These are phyloP conservation scores for Meyerozyma athensensis DNA, from an alignment of 1,139 yeast species.

Conservation along the genomic window DNA sequence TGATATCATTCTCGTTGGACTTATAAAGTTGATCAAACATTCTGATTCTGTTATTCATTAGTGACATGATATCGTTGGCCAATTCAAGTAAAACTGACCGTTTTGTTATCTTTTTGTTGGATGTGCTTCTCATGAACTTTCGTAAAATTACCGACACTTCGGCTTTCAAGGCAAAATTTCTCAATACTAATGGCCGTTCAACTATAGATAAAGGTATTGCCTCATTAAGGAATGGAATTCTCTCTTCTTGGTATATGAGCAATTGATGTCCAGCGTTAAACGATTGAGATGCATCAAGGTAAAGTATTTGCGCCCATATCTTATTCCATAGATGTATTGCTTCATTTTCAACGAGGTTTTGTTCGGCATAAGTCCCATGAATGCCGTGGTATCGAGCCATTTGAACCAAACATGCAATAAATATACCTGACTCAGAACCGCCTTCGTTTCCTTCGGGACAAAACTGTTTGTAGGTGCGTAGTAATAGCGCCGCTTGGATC, in stretches of 20 bases:
- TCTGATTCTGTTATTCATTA: conserved; percentile 19
- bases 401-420: conserved; percentile 40
- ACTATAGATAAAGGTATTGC: conserved; percentile 24
- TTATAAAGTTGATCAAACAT: conserved; percentile 19
- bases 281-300: conserved; percentile 40
- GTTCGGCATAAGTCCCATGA: conserved; percentile 46
- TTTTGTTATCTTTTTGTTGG: conserved; percentile 18
- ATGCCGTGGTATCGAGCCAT: conserved; percentile 53
- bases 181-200: not conserved
- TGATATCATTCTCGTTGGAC: conserved; percentile 6
- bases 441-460: conserved; percentile 47
- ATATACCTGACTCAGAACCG: conserved; percentile 38
- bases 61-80: conserved; percentile 22
- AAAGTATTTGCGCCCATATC: conserved; percentile 39
- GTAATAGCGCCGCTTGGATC: conserved; percentile 45
- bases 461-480: conserved; percentile 41
- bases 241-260: conserved; percentile 21
- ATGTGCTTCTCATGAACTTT: conserved; percentile 17
- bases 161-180: conserved; percentile 3
- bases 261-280: conserved; percentile 41
- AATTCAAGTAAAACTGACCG: conserved; percentile 21
- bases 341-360: conserved; percentile 20
- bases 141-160: conserved; percentile 5
- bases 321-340: conserved; percentile 35
- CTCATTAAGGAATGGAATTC: conserved; percentile 14